A percentile compares a stretch with the other conserved stretches of the same genome.
These are phyloP conservation scores for Acorus calamus DNA, from an alignment of 106 monocot species.

Conservation along the genomic window DNA sequence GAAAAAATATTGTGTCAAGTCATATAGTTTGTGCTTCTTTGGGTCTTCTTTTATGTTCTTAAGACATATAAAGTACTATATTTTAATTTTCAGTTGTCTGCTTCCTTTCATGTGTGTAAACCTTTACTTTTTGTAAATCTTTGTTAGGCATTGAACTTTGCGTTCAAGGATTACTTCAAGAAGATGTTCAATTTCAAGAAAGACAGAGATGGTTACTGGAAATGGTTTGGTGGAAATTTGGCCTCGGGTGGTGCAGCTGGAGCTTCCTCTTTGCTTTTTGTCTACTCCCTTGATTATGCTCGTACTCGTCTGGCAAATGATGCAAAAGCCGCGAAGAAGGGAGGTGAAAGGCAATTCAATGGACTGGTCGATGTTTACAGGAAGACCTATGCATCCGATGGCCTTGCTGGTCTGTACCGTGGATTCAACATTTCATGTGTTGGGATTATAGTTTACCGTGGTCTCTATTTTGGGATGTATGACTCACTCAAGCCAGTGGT, in stretches of 20 bases:
- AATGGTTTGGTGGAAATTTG: constrained; percentile 27
- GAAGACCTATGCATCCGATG: constrained; percentile 19
- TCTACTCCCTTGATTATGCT: constrained; percentile 25
- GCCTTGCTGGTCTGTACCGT: constrained; percentile 24
- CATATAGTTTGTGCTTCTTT: no score
- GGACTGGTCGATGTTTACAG: constrained; percentile 23
- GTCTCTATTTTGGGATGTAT: no score
- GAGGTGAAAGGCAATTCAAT: constrained; percentile 27
- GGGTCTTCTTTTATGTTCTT: no score
- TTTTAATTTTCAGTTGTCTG: no score
- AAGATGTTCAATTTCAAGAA: constrained; percentile 27
- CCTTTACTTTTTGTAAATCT: not conserved
- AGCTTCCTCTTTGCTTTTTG: constrained; percentile 17
- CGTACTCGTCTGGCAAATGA: constrained; percentile 21
- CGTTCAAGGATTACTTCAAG: constrained; percentile 29
- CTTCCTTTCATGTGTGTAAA: no score
- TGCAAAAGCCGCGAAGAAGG: constrained; percentile 23
- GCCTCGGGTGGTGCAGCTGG: constrained; percentile 26
- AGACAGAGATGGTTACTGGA: constrained; percentile 23
- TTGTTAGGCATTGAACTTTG: constrained; percentile 25
- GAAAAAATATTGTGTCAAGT: no score
- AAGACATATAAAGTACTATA: no score
- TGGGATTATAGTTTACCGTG: no score
- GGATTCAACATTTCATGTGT: no score
- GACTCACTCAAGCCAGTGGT: no score